These are phyloP conservation scores for Antonospora locustae DNA, from an alignment of 371 early-diverging fungal genomes.

Conservation along the genomic window DNA sequence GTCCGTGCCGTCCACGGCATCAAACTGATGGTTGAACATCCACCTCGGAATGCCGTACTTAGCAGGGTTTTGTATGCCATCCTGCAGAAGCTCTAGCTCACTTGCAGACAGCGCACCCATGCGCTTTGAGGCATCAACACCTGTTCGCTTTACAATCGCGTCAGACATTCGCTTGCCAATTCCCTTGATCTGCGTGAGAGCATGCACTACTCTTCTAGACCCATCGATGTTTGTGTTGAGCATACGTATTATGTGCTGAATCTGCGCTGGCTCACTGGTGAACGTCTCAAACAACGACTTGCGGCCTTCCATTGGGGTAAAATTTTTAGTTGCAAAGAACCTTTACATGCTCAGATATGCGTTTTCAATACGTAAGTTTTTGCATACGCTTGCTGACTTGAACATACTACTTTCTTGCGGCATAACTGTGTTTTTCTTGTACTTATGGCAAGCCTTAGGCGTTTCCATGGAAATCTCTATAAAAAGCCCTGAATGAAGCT, in stretches of 20 bases:
- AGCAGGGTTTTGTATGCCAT: constrained; percentile 73
- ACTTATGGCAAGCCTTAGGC: too few species aligned
- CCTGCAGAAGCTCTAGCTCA: constrained; percentile 71
- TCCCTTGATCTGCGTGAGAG: constrained; percentile 89
- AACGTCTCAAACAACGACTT: too few species aligned
- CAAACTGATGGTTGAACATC: constrained; percentile 94
- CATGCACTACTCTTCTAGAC: constrained; percentile 76
- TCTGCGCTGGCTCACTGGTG: constrained; percentile 46
- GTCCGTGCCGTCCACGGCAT: constrained; percentile 75
- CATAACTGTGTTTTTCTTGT: too few species aligned
- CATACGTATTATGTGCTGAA: constrained; percentile 95
- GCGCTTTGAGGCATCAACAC: constrained; percentile 77
- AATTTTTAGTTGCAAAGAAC: too few species aligned
- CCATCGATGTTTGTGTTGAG: constrained; percentile 99
- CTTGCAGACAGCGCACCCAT: constrained; percentile 86
- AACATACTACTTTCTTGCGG: too few species aligned
- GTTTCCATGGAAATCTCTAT: too few species aligned
- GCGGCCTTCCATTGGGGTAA: too few species aligned
- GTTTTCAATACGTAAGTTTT: too few species aligned
- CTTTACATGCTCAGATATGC: too few species aligned
- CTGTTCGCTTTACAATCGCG: constrained; percentile 90
- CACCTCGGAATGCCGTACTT: constrained; percentile 88
- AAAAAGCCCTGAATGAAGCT: too few species aligned
- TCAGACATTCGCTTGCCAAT: constrained; percentile 89
- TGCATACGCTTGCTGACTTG: too few species aligned